Evolutionary conservation across 495 filamentous ascomycete genomes (phyloP), one percentile per base, ranked within the genome.

Genomic region (Beverwykella pulmonaria): DNA sequence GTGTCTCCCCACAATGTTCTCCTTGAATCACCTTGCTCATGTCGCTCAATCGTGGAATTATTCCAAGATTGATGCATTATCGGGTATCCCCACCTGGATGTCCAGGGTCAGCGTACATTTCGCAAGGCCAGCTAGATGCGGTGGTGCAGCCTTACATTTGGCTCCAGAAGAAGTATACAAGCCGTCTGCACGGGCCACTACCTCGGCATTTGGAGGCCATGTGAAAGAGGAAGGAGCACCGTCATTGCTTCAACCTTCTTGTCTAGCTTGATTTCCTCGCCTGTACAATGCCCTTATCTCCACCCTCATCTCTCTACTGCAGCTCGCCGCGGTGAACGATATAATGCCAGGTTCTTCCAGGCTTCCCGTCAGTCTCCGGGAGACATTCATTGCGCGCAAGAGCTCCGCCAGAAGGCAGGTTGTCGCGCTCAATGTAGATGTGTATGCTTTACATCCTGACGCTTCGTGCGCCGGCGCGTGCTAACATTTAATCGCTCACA

Each of bases 381-480:
- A 85, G 74, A 84, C 81, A 77, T 84, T 89, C 76, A 79, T 83
- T 68, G 79, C 80, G 59, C 83, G 83, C 77, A 81, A 83, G 76
- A 79, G 74, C 74, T 49, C 71, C 78, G 68, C 70, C 59, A 44
- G 74, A 68, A 65, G 72, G 53, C 62, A 69, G 66, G 58, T 76
- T 58, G 82, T 85, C 39, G 77, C 86, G 61, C 73, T 94, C 54
- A 94, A 92, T 75, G 72, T 96, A 62, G 91, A 96, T 71, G 75
- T 94, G 92, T 96, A 81, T 84, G 90, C 84, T 26, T 34, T 22
- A 30, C 48, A 19, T 39, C n/a, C 36, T 50, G 34, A 17, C 14
- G 10, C 39, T 49, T 52, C 55, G 25, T 26, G 19, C 6, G 9
- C 7, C 23, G 19, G 7, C 10, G 53, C 2, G 23, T 57, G 50